Evolutionary conservation across 257 asterid species (phyloP), one percentile per base, ranked within the genome.

Genomic region (Jacaranda copaia): DNA sequence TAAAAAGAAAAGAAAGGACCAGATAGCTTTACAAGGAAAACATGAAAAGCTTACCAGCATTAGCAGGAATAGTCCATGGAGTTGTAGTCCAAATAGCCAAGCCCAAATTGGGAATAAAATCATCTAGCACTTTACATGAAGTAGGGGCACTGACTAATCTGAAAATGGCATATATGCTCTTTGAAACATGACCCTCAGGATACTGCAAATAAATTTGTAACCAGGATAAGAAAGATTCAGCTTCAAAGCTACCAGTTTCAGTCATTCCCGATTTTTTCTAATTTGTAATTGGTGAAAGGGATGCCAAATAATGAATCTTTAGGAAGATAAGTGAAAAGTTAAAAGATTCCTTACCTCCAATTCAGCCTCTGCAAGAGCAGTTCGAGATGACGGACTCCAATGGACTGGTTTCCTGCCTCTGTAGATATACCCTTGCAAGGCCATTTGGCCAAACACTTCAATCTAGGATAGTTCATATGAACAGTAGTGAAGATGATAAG

Each of bases 361-460:
- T 84, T 95, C 99, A 81, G 99, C 99, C 81, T 95, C 99, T 46
- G 99, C 98, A 81, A 95, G 97, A 83, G 99, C 99, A 77, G 99
- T 95, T 70, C 92, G 87, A 70, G 99, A 95, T 40, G 99, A 95
- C 77, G 99, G 97, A 76, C 99, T 95, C 99, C 99, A 95, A 72
- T 95, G 97, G 78, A 95, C 99, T 63, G 99, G 99, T 78, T 95
- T 95, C 87, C 96, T 88, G 77, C 99, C 99, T 86, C 99, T 81
- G 78, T 91, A 93, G 80, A 95, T 93, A 87, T 85, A 88, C 72
- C 97, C 97, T 90, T 90, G 87, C 83, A 95, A 79, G 36, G 90
- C 89, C 99, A 95, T 95, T 84, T 90, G 85, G 70, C 98, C 98
- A 79, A 95, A 95, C 76, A 95, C 99, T 90, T 93, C 98, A 76